phyloP scores from a whole-genome alignment of 768 basidiomycete genomes.

The Pisolithus tinctorius region DNA sequence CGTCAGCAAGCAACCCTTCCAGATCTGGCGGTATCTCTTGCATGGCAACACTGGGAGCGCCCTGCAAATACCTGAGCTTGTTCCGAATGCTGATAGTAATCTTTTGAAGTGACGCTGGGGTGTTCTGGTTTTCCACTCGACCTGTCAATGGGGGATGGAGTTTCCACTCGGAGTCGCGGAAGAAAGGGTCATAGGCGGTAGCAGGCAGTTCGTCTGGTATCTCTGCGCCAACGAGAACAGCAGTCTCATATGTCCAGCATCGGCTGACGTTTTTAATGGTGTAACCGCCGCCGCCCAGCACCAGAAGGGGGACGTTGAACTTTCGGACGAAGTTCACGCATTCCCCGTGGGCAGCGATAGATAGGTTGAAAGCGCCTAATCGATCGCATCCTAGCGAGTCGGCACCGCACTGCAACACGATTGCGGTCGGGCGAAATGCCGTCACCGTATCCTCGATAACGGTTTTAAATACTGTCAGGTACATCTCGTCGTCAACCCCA shows the following conservation, averaged over 20 bases:
- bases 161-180: conserved; percentile 85
- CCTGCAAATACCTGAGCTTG: conserved; percentile 86
- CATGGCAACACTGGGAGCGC: conserved; percentile 95
- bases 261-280: conserved; percentile 96
- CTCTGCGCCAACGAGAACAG: conserved; percentile 76
- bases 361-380: conserved; percentile 94
- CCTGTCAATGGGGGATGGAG: conserved; percentile 90
- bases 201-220: conserved; percentile 84
- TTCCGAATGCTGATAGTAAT: conserved; percentile 83
- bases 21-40: conserved; percentile 94
- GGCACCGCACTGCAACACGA: conserved; percentile 96
- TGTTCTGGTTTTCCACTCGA: conserved; percentile 91
- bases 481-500: conserved; percentile 96
- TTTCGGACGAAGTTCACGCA: conserved; percentile 95
- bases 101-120: conserved; percentile 71
- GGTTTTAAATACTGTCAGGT: conserved; percentile 90
- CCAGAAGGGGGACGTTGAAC: conserved; percentile 84
- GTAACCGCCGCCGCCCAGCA: conserved; percentile 94
- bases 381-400: conserved; percentile 94
- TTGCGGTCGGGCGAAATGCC: conserved; percentile 80
- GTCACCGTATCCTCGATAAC: conserved; percentile 93
- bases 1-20: conserved; percentile 66
- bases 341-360: conserved; percentile 95
- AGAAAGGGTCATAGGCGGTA: conserved; percentile 91
- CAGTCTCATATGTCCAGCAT: conserved; percentile 99